phyloP scores from a whole-genome alignment of 139 green algal species.

The Mychonastes homosphaera region DNA sequence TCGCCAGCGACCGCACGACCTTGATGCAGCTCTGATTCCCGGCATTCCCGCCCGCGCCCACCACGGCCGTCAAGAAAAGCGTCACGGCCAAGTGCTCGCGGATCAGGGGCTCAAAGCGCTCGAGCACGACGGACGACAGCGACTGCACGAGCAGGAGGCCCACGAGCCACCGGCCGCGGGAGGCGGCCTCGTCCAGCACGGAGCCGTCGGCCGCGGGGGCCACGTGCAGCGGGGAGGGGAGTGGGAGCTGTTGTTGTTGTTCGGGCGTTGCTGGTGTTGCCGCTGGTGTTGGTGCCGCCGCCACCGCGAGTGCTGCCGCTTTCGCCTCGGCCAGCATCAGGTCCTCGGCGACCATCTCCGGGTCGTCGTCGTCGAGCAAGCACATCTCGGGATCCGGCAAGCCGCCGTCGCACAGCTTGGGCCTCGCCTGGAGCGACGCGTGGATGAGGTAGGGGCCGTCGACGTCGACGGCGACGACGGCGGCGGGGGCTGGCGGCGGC shows the following conservation, averaged over 20 bases:
- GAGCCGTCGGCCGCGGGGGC: too few relatives aligned
- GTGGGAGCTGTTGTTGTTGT: too few relatives aligned
- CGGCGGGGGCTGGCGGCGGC: too few relatives aligned
- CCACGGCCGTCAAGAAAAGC: slow-evolving; percentile 90
- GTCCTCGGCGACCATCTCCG: background rate
- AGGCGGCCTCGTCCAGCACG: too few relatives aligned
- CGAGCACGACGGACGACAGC: slow-evolving; percentile 66
- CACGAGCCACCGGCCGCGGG: slow-evolving; percentile 60
- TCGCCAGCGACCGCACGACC: slow-evolving; percentile 73
- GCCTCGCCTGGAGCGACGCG: too few relatives aligned
- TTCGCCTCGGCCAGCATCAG: background rate
- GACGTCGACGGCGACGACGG: too few relatives aligned
- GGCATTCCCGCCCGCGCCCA: slow-evolving; percentile 50
- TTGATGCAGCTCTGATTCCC: slow-evolving; percentile 90
- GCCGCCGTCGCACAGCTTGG: slow-evolving; percentile 44
- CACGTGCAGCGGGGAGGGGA: too few relatives aligned
- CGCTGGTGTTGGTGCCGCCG: too few relatives aligned
- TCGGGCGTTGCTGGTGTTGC: too few relatives aligned
- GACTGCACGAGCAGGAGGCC: slow-evolving; percentile 72
- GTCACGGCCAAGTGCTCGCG: slow-evolving; percentile 79
- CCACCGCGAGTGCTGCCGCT: too few relatives aligned
- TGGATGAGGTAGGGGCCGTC: too few relatives aligned
- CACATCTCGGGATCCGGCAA: slow-evolving; percentile 63
- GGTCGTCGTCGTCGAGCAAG: slow-evolving; percentile 4
- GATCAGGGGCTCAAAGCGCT: slow-evolving; percentile 50